Conservation (phyloP, 2,329 filamentous ascomycete species). For the Phoma herbarum region DNA sequence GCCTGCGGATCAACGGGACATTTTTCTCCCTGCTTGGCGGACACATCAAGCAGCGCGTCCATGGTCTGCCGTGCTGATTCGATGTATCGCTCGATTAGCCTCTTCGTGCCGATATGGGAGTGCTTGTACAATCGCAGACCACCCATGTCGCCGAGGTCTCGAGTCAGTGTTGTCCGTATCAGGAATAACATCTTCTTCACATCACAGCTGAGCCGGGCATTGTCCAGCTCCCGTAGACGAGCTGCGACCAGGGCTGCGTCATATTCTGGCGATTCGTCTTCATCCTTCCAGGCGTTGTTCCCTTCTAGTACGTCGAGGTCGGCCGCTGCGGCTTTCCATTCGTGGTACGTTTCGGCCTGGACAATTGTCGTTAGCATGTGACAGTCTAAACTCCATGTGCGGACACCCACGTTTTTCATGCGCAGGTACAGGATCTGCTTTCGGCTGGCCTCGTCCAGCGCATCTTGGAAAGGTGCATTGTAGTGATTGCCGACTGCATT, state of each 20-base stretch:
- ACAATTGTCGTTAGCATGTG: constrained; percentile 38
- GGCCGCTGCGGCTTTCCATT: constrained; percentile 79
- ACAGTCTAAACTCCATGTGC: constrained; percentile 28
- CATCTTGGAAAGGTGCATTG: constrained; percentile 26
- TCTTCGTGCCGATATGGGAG: constrained; percentile 85
- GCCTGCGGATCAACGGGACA: constrained; percentile 66
- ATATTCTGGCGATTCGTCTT: constrained; percentile 73
- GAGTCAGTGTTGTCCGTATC: constrained; percentile 79
- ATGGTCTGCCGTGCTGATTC: constrained; percentile 80
- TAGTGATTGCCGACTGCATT: constrained; percentile 22
- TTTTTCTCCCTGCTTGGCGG: constrained; percentile 57
- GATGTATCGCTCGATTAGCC: constrained; percentile 86
- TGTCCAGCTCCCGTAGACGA: constrained; percentile 76
- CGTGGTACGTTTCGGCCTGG: constrained; percentile 71
- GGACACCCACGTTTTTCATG: constrained; percentile 69
- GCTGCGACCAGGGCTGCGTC: constrained; percentile 73
- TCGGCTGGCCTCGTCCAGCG: constrained; percentile 36
- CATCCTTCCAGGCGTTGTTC: constrained; percentile 81
- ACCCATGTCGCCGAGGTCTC: constrained; percentile 86
- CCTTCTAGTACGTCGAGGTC: constrained; percentile 82
- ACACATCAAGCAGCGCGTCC: constrained; percentile 71
- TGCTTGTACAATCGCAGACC: constrained; percentile 83
- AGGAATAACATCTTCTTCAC: constrained; percentile 80
- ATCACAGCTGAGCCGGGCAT: constrained; percentile 76
- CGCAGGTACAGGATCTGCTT: constrained; percentile 70